Evolutionary conservation across 768 basidiomycete genomes (phyloP), one percentile per base, ranked within the genome.

Genomic region (Podaxis sp.): DNA sequence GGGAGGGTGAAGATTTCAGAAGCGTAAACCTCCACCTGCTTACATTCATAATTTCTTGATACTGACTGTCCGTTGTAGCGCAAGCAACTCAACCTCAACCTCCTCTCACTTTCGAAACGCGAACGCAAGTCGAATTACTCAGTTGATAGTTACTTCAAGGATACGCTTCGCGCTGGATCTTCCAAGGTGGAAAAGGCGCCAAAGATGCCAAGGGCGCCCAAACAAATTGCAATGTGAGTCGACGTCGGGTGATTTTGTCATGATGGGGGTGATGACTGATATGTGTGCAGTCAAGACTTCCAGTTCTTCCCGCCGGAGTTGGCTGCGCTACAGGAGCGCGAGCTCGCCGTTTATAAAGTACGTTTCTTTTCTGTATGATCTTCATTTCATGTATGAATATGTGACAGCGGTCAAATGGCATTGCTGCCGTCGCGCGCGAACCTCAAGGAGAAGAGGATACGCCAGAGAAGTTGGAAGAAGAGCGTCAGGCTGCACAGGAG

Each of bases 1-100:
- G 95, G 95, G 95, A 98, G 69, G 95, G 95, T 37, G 93, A 97
- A 73, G 94, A 96, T 70, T 98, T 95, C 75, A 80, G 90, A 28
- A 72, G 90, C 65, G 89, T 90, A 67, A 58, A 85, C 73, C 3
- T 41, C 65, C 37, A 30, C 40, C 30, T 33, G 30, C 30, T 33
- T 56, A 40, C 26, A 24, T 33, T 24, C 5, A 60, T n/a, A 52
- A n/a, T 54, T 36, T n/a, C 37, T n/a, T 64, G 28, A 44, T 54
- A 11, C 58, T 67, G 30, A 61, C 37, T 2, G 33, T 24, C 12
- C 55, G 3, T 37, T 40, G 60, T 75, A 89, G 77, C 85, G 87
- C 71, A 92, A 92, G 73, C 65, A 77, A 2, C 80, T 93, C 53
- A 88, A 87, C 68, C 81, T 93, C 70, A 91, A 89, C 66, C 84